Evolutionary conservation across 139 green algal species (phyloP), one percentile per base, ranked within the genome.

Genomic region (Closterium sp.): DNA sequence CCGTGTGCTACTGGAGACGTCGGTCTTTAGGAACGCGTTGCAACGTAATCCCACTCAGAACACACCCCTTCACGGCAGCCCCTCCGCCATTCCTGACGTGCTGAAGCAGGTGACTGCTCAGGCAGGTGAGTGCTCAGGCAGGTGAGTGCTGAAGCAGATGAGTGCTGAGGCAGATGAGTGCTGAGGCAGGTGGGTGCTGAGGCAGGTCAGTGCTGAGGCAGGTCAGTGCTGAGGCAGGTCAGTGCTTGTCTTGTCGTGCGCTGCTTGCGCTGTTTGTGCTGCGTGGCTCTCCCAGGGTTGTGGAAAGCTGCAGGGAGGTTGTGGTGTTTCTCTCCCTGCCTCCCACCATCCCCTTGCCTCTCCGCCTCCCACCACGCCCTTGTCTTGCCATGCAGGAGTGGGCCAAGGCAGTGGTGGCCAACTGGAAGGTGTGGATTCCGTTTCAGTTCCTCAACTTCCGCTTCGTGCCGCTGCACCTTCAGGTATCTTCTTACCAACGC

Each of bases 381-480:
- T 66, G 86, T 64, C 8, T 34, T 31, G 6, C 81, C 28, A 21
- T 30, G n/a, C 87, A 93, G 76, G 94, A 95, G 32, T 93, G 84
- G 85, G 21, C 9, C 28, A n/a, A 38, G 23, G 92, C 93, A n/a
- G 84, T 94, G 31, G 85, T 95, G 25, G 31, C 87, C 34, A 96
- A 96, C 90, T 96, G 95, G 95, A 96, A 96, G 93, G 89, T 96
- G 76, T 96, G 95, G 95, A 86, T 96, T 28, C 95, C 95, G 33
- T 95, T 95, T 66, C 94, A 96, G 87, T 95, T 96, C 69, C 84
- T 96, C 33, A 96, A 96, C 91, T 96, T 96, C 88, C 76, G 93
- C 32, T 90, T 95, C 86, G 90, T 95, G 36, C 94, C 94, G 31
- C 88, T 85, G n/a, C 87, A 95, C 21, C 86, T 96, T 12, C 95